Conservation (phyloP, 306 rosid species). For the Ziziphus jujuba region DNA sequence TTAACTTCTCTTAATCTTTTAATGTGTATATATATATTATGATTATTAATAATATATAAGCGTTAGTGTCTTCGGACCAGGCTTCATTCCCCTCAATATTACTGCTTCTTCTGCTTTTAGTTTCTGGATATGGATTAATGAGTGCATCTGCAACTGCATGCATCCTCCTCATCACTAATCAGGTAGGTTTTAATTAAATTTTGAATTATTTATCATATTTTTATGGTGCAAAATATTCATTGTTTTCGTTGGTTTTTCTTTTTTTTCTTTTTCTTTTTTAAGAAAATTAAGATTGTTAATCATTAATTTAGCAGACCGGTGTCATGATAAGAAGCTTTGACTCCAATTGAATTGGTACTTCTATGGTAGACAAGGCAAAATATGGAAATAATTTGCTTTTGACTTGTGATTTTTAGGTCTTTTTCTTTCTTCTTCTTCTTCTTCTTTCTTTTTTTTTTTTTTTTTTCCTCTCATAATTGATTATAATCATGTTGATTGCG, state of each 20-base stretch:
- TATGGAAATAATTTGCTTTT: neutral
- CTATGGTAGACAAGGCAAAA: neutral
- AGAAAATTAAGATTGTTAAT: neutral
- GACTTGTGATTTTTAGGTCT: too few relatives aligned
- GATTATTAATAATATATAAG: too few relatives aligned
- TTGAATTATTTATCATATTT: neutral
- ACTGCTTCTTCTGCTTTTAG: conserved; percentile 29
- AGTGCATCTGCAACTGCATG: too few relatives aligned
- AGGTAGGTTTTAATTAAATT: conserved; percentile 27
- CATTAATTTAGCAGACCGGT: conserved; percentile 18
- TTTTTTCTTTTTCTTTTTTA: neutral
- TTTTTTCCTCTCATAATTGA: too few relatives aligned
- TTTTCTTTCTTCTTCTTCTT: too few relatives aligned
- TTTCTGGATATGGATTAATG: neutral
- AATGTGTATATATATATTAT: neutral
- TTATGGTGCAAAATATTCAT: too few relatives aligned
- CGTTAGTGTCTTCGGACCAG: conserved; percentile 65
- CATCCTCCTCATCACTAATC: conserved; percentile 13
- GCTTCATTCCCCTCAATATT: conserved; percentile 80
- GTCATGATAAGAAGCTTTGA: conserved; percentile 45
- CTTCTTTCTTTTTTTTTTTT: too few relatives aligned
- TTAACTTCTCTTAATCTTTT: neutral
- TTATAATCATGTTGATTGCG: too few relatives aligned
- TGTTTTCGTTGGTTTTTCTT: neutral
- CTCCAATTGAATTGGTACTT: neutral